phyloP scores from a whole-genome alignment of 257 asterid genomes.

The Salvia hispanica region DNA sequence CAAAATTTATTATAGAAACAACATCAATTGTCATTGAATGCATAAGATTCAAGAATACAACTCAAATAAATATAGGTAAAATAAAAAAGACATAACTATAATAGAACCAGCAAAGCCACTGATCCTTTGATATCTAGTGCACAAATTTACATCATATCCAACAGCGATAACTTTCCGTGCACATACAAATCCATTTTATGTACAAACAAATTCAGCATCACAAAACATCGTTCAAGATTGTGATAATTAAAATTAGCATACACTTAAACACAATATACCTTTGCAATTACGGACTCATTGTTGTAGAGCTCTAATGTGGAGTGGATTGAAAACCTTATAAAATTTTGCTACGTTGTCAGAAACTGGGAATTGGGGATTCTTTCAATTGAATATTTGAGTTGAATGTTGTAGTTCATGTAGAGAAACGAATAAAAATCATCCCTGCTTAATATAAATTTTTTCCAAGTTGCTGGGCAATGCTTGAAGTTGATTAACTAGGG shows the following conservation, averaged over 20 bases:
- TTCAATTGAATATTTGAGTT: not conserved
- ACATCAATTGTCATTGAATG: too few relatives aligned
- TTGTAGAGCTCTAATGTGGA: slow-evolving; percentile 5
- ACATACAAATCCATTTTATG: not conserved
- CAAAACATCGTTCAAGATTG: not conserved
- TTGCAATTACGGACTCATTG: not conserved
- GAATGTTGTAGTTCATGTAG: too few relatives aligned
- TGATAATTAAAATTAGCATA: not conserved
- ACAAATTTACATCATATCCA: not conserved
- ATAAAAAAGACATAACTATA: too few relatives aligned
- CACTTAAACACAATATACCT: slow-evolving; percentile 24
- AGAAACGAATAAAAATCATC: too few relatives aligned
- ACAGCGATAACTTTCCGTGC: not conserved
- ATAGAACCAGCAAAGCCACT: too few relatives aligned
- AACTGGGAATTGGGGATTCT: not conserved
- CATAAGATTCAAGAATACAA: too few relatives aligned
- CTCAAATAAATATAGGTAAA: too few relatives aligned
- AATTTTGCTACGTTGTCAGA: not conserved
- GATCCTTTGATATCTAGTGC: too few relatives aligned
- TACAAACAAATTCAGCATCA: not conserved
- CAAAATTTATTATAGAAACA: too few relatives aligned
- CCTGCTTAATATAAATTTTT: too few relatives aligned
- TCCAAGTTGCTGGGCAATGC: too few relatives aligned
- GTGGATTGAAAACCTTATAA: slow-evolving; percentile 31
- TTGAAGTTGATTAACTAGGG: too few relatives aligned